Conservation (phyloP, 2,329 filamentous ascomycete species). For the Sordariomycetes sp. region DNA sequence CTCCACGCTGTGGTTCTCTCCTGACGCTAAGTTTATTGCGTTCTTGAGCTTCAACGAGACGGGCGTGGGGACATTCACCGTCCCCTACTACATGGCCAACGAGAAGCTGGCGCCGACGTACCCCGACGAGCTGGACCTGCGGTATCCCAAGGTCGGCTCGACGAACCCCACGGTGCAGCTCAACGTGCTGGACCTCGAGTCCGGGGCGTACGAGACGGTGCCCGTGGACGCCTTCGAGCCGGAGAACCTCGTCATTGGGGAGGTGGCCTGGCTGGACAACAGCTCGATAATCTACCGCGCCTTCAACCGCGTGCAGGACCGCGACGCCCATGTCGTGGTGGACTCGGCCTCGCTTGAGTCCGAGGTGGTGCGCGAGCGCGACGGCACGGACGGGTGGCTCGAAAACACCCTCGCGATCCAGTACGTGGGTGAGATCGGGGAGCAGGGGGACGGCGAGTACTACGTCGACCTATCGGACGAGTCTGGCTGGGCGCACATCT, state of each 20-base stretch:
- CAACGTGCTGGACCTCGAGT: slow-evolving; percentile 43
- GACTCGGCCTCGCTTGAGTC: slow-evolving; percentile 35
- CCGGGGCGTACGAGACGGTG: slow-evolving; percentile 31
- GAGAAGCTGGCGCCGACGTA: slow-evolving; percentile 48
- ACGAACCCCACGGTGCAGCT: slow-evolving; percentile 56
- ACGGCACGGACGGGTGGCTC: slow-evolving; percentile 51
- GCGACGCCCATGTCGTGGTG: slow-evolving; percentile 50
- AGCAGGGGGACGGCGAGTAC: slow-evolving; percentile 26
- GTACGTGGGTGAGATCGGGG: not conserved
- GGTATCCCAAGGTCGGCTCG: slow-evolving; percentile 59
- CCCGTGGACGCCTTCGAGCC: slow-evolving; percentile 45
- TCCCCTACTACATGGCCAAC: slow-evolving; percentile 56
- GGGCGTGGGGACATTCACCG: slow-evolving; percentile 53
- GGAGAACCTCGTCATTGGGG: slow-evolving; percentile 54
- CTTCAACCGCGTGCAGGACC: slow-evolving; percentile 59
- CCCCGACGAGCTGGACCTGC: slow-evolving; percentile 48
- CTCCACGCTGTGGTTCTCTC: slow-evolving; percentile 85
- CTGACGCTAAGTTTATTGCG: slow-evolving; percentile 75
- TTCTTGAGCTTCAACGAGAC: slow-evolving; percentile 83
- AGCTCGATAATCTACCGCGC: slow-evolving; percentile 52
- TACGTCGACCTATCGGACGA: slow-evolving; percentile 59
- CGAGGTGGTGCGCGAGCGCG: slow-evolving; percentile 40
- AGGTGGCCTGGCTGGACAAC: slow-evolving; percentile 56
- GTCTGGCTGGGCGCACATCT: slow-evolving; percentile 56
- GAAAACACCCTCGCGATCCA: slow-evolving; percentile 19